Percentiles rank a stretch among this genome's conserved stretches.
Conservation (phyloP, 2,329 filamentous ascomycete species). For the Monosporascus sp. region DNA sequence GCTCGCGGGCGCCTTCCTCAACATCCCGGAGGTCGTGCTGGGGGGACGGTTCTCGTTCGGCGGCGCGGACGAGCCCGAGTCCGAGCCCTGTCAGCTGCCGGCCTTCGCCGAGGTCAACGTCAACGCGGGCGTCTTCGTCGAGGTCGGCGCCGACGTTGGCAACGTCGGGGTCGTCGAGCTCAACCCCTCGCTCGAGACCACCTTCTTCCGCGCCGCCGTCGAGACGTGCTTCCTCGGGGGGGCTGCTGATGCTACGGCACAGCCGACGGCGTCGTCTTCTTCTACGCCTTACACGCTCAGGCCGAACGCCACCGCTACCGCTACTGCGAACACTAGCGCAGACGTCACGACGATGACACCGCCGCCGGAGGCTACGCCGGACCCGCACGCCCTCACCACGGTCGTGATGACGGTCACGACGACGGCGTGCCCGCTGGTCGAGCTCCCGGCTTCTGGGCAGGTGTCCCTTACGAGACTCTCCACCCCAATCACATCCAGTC, state of each 20-base stretch:
- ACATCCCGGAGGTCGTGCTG: conserved; percentile 19
- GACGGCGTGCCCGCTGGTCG: not conserved
- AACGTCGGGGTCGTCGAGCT: conserved; percentile 14
- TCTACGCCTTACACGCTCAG: too few species aligned
- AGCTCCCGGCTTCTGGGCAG: not conserved
- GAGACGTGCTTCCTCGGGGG: conserved; percentile 16
- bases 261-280: too few species aligned
- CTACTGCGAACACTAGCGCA: not conserved
- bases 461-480: not conserved
- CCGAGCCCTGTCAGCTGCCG: conserved; percentile 7
- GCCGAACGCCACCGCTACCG: conserved; percentile 1
- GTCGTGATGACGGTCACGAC: not conserved
- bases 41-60: conserved; percentile 6
- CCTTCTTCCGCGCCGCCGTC: conserved; percentile 17
- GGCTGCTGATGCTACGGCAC: not conserved
- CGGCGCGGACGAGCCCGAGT: conserved; percentile 10
- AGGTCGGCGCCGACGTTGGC: conserved; percentile 20
- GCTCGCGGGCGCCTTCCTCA: conserved; percentile 19
- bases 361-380: not conserved
- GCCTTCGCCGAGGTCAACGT: conserved; percentile 22
- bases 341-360: not conserved
- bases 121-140: conserved; percentile 24
- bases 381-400: not conserved
- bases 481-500: not conserved
- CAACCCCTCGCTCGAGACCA: conserved; percentile 20